A percentile compares a stretch with the other conserved stretches of the same genome.
These are phyloP conservation scores for Mortierella sp. DNA, from an alignment of 371 early-diverging fungal genomes.

Conservation along the genomic window DNA sequence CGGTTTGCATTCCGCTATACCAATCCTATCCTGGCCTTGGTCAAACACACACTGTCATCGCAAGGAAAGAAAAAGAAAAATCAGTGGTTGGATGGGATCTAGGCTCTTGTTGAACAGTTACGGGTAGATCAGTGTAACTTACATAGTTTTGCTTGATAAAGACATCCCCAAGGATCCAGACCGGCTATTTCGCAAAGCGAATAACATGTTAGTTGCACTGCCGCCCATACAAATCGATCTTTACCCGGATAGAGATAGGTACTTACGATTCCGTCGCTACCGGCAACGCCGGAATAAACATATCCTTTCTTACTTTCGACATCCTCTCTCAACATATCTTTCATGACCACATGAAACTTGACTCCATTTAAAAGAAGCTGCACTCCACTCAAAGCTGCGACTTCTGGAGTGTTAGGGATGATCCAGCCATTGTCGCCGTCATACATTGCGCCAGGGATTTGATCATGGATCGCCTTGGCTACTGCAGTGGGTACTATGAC, in stretches of 20 bases:
- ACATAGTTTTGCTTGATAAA: slow-evolving; percentile 65
- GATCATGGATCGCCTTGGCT: slow-evolving; percentile 58
- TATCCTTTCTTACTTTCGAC: slow-evolving; percentile 39
- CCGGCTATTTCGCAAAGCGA: slow-evolving; percentile 14
- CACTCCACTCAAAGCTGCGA: slow-evolving; percentile 24
- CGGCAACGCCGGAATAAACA: slow-evolving; percentile 48
- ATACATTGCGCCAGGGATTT: slow-evolving; percentile 61
- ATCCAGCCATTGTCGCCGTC: slow-evolving; percentile 61
- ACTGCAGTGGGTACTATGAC: slow-evolving; percentile 55
- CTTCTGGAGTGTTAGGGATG: slow-evolving; percentile 58
- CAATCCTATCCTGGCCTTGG: slow-evolving; percentile 34
- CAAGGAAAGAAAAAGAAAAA: neutral
- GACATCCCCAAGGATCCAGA: slow-evolving; percentile 57
- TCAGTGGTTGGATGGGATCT: neutral
- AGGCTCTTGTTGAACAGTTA: no score
- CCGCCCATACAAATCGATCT: neutral
- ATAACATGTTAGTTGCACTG: neutral
- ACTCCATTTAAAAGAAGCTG: slow-evolving; percentile 36
- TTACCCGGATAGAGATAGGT: neutral
- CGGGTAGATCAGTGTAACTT: slow-evolving; percentile 3
- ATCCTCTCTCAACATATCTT: slow-evolving; percentile 44
- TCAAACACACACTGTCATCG: slow-evolving; percentile 44
- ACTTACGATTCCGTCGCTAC: slow-evolving; percentile 41
- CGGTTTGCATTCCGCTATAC: slow-evolving; percentile 47
- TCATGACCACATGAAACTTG: slow-evolving; percentile 55